These are phyloP conservation scores for Pseudogymnoascus sp. DNA, from an alignment of 2,329 filamentous ascomycete species.

Conservation along the genomic window DNA sequence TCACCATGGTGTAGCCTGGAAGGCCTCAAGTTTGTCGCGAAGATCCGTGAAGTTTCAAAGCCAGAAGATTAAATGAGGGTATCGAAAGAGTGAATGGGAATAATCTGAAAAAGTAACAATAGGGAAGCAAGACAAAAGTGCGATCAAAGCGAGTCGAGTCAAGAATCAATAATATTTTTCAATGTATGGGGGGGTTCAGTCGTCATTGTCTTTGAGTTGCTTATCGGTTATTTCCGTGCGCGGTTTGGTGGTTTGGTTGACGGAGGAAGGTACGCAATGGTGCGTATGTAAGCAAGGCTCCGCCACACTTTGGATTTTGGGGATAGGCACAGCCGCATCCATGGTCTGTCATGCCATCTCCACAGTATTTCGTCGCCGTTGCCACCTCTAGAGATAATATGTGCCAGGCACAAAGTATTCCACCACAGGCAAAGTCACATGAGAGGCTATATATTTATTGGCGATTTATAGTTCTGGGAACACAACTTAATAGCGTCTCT, in stretches of 20 bases:
- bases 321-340: slow-evolving; percentile 1
- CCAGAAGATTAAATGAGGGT: slow-evolving; percentile 3
- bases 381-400: not conserved
- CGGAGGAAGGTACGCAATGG: slow-evolving; percentile 4
- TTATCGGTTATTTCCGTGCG: slow-evolving; percentile 7
- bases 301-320: not conserved
- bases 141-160: slow-evolving; percentile 2
- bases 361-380: not conserved
- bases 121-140: not conserved
- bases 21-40: slow-evolving; percentile 5
- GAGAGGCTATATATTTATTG: not conserved
- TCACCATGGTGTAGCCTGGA: slow-evolving; percentile 6
- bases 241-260: not conserved
- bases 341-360: not conserved
- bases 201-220: slow-evolving; percentile 4
- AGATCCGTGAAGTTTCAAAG: slow-evolving; percentile 4
- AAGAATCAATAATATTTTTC: slow-evolving; percentile 8
- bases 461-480: not conserved
- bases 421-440: not conserved
- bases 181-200: slow-evolving; percentile 4
- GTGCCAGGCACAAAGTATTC: not conserved
- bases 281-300: slow-evolving; percentile 6
- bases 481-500: not conserved
- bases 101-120: slow-evolving; percentile 1
- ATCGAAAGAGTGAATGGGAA: slow-evolving; percentile 7